Evolutionary conservation across 352 stramenopile genomes (phyloP).

Genomic region (Globisporangium nagaii): DNA sequence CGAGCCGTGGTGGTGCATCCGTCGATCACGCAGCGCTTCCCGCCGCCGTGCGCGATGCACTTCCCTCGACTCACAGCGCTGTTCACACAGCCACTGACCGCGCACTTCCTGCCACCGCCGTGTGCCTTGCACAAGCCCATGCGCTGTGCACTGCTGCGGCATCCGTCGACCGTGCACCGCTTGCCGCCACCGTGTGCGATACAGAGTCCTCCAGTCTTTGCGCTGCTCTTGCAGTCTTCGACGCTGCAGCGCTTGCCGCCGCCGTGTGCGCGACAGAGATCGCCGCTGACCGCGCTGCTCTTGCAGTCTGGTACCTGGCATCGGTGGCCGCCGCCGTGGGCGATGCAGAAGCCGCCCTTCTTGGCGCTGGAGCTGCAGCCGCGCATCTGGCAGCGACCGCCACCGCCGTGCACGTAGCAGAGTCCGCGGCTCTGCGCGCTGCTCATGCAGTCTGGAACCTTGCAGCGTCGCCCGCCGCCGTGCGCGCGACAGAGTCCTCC

Average conservation of each 20-base stretch:
- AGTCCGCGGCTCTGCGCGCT: conserved; percentile 76
- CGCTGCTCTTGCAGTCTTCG: conserved; percentile 66
- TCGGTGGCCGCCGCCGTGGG: conserved; percentile 77
- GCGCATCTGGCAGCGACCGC: conserved; percentile 66
- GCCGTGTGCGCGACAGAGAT: conserved; percentile 78
- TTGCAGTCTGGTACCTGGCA: conserved; percentile 68
- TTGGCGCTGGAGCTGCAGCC: conserved; percentile 77
- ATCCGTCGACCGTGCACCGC: conserved; percentile 65
- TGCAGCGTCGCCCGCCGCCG: conserved; percentile 69
- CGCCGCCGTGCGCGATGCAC: conserved; percentile 80
- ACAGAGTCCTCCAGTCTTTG: conserved; percentile 78
- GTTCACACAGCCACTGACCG: conserved; percentile 54
- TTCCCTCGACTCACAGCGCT: conserved; percentile 79
- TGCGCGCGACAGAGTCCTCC: conserved; percentile 77
- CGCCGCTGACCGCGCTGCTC: conserved; percentile 72
- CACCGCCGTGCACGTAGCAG: conserved; percentile 81
- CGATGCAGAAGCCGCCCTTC: conserved; percentile 82
- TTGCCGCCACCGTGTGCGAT: conserved; percentile 83
- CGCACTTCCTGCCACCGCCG: conserved; percentile 74
- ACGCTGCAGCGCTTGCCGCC: conserved; percentile 73
- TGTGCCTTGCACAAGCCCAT: conserved; percentile 84
- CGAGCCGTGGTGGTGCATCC: conserved; percentile 74
- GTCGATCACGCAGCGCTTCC: conserved; percentile 71
- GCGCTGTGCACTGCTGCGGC: conserved; percentile 72
- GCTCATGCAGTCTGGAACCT: conserved; percentile 71